phyloP scores from a whole-genome alignment of 2,329 filamentous ascomycete species.

The Ambrosiella cleistominuta region DNA sequence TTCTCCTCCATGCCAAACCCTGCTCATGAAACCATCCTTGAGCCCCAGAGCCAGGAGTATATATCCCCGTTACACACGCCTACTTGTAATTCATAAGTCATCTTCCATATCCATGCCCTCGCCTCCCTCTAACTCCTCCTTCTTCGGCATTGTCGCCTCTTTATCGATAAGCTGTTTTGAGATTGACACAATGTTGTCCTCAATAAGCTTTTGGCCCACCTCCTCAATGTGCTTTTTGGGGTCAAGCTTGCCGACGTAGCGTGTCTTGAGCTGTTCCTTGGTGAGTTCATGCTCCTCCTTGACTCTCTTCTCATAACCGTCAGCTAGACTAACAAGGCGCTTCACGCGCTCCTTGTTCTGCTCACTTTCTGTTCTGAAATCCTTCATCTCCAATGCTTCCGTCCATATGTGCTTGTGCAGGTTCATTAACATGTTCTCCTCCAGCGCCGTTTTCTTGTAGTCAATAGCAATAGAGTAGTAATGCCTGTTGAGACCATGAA shows the following conservation, averaged over 20 bases:
- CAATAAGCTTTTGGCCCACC: conserved; percentile 88
- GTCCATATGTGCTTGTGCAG: conserved; percentile 99
- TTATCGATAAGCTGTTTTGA: conserved; percentile 99
- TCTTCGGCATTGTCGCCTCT: conserved; percentile 77
- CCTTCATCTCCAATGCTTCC: conserved; percentile 89
- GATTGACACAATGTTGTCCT: conserved; percentile 98
- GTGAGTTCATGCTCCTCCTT: conserved; percentile 96
- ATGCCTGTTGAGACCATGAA: conserved; percentile 93
- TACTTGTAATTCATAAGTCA: conserved; percentile 21
- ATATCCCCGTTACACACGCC: neutral
- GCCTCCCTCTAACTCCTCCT: conserved; percentile 36
- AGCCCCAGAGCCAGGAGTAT: neutral
- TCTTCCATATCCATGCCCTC: conserved; percentile 58
- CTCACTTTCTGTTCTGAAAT: conserved; percentile 70
- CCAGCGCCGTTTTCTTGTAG: conserved; percentile 90
- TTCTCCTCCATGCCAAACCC: no score
- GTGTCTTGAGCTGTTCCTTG: conserved; percentile 94
- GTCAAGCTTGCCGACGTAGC: conserved; percentile 97
- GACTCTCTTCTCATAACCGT: conserved; percentile 95
- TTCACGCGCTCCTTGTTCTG: conserved; percentile 79
- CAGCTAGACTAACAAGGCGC: conserved; percentile 72
- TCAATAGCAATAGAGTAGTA: conserved; percentile 99
- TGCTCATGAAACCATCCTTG: no score
- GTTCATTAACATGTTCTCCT: conserved; percentile 99
- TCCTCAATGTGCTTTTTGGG: conserved; percentile 99